Evolutionary conservation across 306 rosid species (phyloP).

Genomic region (Chamaecrista fasciculata): DNA sequence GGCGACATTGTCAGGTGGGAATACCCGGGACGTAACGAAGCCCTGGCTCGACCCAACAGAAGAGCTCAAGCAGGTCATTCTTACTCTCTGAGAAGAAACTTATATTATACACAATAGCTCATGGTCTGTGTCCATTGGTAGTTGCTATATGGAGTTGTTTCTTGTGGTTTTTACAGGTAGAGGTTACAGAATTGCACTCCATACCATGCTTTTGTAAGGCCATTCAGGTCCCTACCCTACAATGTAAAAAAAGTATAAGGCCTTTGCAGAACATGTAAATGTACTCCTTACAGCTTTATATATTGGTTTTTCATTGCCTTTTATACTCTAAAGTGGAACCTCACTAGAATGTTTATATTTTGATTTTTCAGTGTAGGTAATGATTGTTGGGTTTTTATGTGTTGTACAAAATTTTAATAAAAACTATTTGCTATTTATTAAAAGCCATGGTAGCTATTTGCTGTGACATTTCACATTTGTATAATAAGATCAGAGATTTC

Average conservation of each 20-base stretch:
- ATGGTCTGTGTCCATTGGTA: conserved; percentile 23
- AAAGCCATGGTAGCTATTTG: no score
- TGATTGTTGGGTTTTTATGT: no score
- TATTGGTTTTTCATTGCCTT: background rate
- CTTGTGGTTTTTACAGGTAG: background rate
- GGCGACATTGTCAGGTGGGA: conserved; percentile 60
- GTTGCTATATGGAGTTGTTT: background rate
- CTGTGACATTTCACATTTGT: no score
- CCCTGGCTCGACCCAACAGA: conserved; percentile 25
- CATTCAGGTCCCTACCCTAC: background rate
- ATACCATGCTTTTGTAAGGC: background rate
- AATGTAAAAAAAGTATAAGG: background rate
- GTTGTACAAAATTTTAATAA: no score
- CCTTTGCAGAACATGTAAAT: background rate
- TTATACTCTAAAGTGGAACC: no score
- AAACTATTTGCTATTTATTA: no score
- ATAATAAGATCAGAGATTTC: no score
- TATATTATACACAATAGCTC: conserved; percentile 4
- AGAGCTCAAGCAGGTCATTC: conserved; percentile 12
- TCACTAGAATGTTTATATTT: no score
- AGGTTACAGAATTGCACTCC: conserved; percentile 5
- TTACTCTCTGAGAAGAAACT: conserved; percentile 31
- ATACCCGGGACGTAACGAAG: conserved; percentile 40
- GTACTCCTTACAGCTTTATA: background rate
- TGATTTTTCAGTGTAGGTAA: no score